Evolutionary conservation across 805 yeast species (phyloP).

Genomic region (Candida orba): DNA sequence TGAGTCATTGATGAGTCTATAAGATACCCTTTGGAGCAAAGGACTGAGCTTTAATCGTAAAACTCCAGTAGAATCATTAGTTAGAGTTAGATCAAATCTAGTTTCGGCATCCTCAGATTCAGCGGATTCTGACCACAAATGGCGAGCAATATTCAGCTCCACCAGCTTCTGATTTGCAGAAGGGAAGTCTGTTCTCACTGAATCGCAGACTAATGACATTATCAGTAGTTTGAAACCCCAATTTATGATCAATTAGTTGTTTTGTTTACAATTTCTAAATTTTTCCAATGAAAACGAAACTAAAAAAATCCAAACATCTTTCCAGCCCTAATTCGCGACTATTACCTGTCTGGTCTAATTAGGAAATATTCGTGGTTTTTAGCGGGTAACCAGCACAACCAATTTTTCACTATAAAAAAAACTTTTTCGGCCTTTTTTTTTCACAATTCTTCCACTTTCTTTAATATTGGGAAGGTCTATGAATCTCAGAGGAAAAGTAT

Average conservation of each 20-base stretch:
- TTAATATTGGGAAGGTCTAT: neutral
- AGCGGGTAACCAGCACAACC: neutral
- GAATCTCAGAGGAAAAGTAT: slow-evolving; percentile 3
- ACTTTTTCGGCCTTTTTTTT: neutral
- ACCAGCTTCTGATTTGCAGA: neutral
- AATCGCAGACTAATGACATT: slow-evolving; percentile 12
- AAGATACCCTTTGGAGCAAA: slow-evolving; percentile 26
- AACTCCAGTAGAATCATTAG: slow-evolving; percentile 13
- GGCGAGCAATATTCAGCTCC: slow-evolving; percentile 20
- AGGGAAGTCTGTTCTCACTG: slow-evolving; percentile 7
- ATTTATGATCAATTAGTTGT: neutral
- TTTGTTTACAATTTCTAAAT: slow-evolving; percentile 4
- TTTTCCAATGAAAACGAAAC: neutral
- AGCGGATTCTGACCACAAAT: slow-evolving; percentile 13
- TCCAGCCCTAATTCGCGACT: neutral
- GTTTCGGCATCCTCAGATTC: slow-evolving; percentile 16
- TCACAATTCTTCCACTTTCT: too few species aligned
- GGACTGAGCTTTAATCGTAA: slow-evolving; percentile 9
- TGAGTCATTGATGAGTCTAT: slow-evolving; percentile 16
- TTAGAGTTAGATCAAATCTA: slow-evolving; percentile 12
- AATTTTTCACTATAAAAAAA: neutral
- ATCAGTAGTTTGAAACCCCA: too few species aligned
- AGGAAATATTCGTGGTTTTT: neutral
- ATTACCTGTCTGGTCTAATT: neutral
- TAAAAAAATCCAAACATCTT: neutral